Evolutionary conservation across 345 rosid genomes (phyloP), one percentile per base, ranked within the genome.

Genomic region (Turritis glabra): DNA sequence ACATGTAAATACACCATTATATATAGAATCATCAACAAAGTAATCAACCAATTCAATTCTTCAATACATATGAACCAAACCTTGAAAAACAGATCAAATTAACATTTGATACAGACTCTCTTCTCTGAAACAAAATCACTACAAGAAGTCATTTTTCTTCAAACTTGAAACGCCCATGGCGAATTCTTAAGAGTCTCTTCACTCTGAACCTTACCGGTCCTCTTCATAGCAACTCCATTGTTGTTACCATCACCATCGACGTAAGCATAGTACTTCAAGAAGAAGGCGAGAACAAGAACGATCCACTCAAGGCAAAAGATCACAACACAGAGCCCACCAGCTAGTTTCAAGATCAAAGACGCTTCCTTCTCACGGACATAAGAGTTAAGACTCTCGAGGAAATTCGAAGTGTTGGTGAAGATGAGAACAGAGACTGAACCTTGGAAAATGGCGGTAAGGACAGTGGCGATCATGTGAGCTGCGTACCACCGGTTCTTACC

Each of bases 221-320:
- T 84, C 84, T 62, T 88, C 79, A 68, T 38, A 57, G 74, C 70
- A 67, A 52, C 81, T 26, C 61, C 50, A 53, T 26, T 66, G 26
- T 73, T 56, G 12, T 47, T 68, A 47, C 41, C 84, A 64, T 69
- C 84, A 15, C 89, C 87, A 17, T 89, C 94, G 2, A 88, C 87
- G 27, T 82, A 88, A 7, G 83, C 87, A 32, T 86, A 84, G 63
- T 88, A 91, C 84, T 87, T 91, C 76, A 94, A 77, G 88, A 91
- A 88, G 76, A 94, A 94, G 10, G 98, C 98, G 46, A 94, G 90
- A 4, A 87, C 88, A 19, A 94, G 83, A 64, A 85, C 97, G 10
- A 86, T 87, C 98, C 98, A 94, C 79, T 91, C 97, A 74, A 91
- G 59, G 78, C 88, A 85, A 73, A 94, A 94, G 10, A 91, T 90